Percentiles rank a stretch among this genome's conserved stretches.
Conservation (phyloP, 441 rosid species). For the Populus hybrid region DNA sequence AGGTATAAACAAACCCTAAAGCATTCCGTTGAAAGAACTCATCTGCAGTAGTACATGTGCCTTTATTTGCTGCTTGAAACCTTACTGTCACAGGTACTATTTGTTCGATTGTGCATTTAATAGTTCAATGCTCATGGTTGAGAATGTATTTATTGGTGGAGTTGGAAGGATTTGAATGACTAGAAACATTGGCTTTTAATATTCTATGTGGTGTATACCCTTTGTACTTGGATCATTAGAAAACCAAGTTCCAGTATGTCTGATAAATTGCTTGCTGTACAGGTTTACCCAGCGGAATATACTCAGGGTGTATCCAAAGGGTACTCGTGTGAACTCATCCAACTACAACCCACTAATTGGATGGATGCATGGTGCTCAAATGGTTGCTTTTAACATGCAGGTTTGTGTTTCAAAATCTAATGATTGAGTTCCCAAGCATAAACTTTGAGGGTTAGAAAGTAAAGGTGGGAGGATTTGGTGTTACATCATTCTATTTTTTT, state of each 20-base stretch:
- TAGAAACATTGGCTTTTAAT: neutral
- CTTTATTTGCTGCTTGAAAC: no score
- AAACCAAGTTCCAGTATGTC: neutral
- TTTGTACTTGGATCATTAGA: neutral
- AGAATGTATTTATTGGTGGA: neutral
- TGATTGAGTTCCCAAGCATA: neutral
- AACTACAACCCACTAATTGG: slow-evolving; percentile 84
- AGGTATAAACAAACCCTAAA: no score
- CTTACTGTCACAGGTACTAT: no score
- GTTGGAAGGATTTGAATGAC: neutral
- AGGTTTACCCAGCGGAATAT: slow-evolving; percentile 87
- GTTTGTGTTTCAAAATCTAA: slow-evolving; percentile 30
- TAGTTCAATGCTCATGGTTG: neutral
- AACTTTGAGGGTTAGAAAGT: neutral
- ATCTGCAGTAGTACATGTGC: no score
- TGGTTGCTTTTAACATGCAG: slow-evolving; percentile 99
- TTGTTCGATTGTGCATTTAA: neutral
- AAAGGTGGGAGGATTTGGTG: neutral
- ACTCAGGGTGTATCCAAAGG: slow-evolving; percentile 84
- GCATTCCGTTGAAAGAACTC: no score
- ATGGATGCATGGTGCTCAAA: slow-evolving; percentile 98
- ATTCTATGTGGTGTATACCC: neutral
- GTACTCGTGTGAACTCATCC: slow-evolving; percentile 74
- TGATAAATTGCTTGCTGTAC: slow-evolving; percentile 19
- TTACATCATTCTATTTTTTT: neutral